Percentiles rank a stretch among this genome's conserved stretches.
Conservation (phyloP, 2,329 filamentous ascomycete species). For the Pyrenochaeta sp. region DNA sequence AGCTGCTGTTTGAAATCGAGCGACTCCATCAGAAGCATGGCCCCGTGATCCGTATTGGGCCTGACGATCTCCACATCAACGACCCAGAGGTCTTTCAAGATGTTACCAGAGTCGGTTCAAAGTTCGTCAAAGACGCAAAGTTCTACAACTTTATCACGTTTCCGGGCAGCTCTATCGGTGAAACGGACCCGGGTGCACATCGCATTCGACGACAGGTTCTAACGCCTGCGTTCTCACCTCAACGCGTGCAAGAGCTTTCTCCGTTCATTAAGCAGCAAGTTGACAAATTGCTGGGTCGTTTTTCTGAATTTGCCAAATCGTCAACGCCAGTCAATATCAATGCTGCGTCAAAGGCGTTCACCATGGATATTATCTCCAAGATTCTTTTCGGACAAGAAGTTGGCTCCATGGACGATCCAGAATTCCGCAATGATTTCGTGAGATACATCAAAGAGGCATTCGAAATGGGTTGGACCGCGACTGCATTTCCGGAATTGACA, state of each 20-base stretch:
- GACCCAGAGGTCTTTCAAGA: constrained; percentile 25
- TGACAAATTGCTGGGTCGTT: constrained; percentile 8
- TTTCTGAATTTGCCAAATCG: constrained; percentile 3
- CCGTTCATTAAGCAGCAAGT: constrained; percentile 13
- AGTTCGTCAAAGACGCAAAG: constrained; percentile 16
- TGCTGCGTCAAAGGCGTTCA: constrained; percentile 12
- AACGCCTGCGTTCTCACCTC: constrained; percentile 17
- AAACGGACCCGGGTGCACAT: constrained; percentile 10
- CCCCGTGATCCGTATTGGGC: constrained; percentile 23
- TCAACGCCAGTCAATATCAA: constrained; percentile 11
- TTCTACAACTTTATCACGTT: constrained; percentile 22
- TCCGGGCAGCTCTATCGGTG: constrained; percentile 12
- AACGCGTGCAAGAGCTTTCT: constrained; percentile 9
- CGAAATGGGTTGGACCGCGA: constrained; percentile 14
- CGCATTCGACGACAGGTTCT: constrained; percentile 18
- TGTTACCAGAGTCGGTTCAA: constrained; percentile 14
- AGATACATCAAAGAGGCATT: constrained; percentile 11
- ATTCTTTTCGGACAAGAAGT: constrained; percentile 14
- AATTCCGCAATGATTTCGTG: constrained; percentile 14
- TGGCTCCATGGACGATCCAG: constrained; percentile 10
- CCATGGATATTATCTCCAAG: constrained; percentile 15
- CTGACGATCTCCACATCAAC: constrained; percentile 30
- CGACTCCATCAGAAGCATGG: constrained; percentile 2
- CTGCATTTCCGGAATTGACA: constrained; percentile 9
- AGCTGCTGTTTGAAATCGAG: constrained; percentile 18